A percentile compares a stretch with the other conserved stretches of the same genome.
These are phyloP conservation scores for Alternaria infectoria DNA, from an alignment of 2,329 filamentous ascomycete species.

Conservation along the genomic window DNA sequence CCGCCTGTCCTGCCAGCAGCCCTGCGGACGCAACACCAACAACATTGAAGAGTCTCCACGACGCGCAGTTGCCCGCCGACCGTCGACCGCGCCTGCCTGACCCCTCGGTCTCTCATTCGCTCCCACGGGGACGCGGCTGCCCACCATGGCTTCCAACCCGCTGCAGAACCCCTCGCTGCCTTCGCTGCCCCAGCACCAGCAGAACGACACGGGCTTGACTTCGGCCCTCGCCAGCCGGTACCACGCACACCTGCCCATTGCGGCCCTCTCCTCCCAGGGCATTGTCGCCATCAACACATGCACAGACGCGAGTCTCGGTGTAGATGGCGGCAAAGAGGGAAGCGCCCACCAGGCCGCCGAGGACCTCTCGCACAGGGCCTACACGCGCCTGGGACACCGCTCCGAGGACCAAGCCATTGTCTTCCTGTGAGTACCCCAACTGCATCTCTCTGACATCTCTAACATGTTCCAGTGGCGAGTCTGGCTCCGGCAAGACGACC, in stretches of 20 bases:
- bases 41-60: constrained; percentile 9
- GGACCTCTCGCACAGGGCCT: constrained; percentile 86
- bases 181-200: constrained; percentile 81
- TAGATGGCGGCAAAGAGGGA: constrained; percentile 88
- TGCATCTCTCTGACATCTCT: neutral
- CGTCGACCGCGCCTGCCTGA: constrained; percentile 24
- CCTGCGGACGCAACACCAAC: constrained; percentile 8
- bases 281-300: constrained; percentile 95
- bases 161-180: constrained; percentile 80
- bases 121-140: constrained; percentile 48
- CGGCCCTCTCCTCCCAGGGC: constrained; percentile 87
- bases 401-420: constrained; percentile 93
- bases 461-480: constrained; percentile 74
- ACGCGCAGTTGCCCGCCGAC: constrained; percentile 12
- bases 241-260: constrained; percentile 87
- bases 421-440: constrained; percentile 74
- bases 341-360: constrained; percentile 92
- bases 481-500: constrained; percentile 94
- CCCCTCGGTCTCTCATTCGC: constrained; percentile 36
- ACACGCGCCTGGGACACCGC: constrained; percentile 81
- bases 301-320: constrained; percentile 83
- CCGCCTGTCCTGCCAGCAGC: constrained; percentile 34
- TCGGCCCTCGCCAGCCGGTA: constrained; percentile 87
- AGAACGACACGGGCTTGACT: constrained; percentile 79
- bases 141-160: constrained; percentile 65